These are phyloP conservation scores for Gossypium ekmanianum DNA, from an alignment of 345 rosid species.

Conservation along the genomic window DNA sequence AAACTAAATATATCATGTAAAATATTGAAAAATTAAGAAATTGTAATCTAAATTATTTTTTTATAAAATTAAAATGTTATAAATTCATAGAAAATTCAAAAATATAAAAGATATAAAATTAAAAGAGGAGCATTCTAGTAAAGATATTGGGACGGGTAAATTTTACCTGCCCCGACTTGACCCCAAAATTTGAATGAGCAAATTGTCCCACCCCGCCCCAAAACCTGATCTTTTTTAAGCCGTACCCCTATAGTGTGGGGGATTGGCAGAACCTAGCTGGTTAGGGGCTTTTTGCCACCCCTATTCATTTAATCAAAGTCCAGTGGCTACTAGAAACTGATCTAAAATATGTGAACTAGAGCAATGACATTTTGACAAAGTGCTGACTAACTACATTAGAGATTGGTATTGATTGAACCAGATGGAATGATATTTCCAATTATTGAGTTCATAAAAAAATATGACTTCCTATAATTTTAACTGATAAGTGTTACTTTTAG, in stretches of 20 bases:
- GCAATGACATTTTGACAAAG: background rate
- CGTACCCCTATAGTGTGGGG: background rate
- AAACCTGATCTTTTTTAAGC: no score
- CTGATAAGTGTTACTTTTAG: conserved; percentile 20
- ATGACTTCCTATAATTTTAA: background rate
- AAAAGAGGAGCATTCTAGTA: no score
- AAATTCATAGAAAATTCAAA: no score
- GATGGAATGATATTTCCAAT: background rate
- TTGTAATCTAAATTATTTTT: no score
- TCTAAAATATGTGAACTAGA: background rate
- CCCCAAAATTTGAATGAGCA: no score
- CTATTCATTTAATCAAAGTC: background rate
- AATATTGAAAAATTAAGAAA: no score
- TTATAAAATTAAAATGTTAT: no score
- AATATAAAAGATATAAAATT: no score
- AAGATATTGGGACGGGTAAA: no score
- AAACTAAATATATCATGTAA: no score
- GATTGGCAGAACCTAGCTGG: background rate
- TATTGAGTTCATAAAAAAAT: background rate
- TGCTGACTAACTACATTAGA: background rate
- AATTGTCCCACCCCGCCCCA: no score
- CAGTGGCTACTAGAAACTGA: background rate
- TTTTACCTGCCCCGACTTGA: no score
- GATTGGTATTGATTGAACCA: background rate
- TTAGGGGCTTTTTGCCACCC: background rate